Percentiles rank a stretch among this genome's conserved stretches.
phyloP scores from a whole-genome alignment of 306 rosid species.

The Acacia confusa region DNA sequence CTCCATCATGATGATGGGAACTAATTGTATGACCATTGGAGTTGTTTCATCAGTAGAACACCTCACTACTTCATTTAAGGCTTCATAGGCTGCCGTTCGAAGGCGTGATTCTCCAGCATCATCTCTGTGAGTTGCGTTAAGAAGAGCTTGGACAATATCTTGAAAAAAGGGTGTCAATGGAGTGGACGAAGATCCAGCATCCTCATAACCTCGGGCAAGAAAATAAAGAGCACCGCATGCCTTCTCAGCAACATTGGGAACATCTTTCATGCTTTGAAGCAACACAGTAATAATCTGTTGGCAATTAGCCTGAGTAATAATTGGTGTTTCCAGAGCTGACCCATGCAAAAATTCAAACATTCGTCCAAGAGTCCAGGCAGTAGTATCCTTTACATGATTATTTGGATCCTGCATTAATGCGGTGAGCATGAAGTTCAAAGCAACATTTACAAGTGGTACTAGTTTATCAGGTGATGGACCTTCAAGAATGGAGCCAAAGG shows the following conservation, averaged over 20 bases:
- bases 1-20: slow-evolving; percentile 77
- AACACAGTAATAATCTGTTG: slow-evolving; percentile 81
- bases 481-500: slow-evolving; percentile 92
- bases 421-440: slow-evolving; percentile 75
- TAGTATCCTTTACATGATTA: slow-evolving; percentile 92
- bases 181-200: slow-evolving; percentile 63
- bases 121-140: slow-evolving; percentile 77
- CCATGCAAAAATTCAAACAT: slow-evolving; percentile 94
- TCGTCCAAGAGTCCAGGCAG: slow-evolving; percentile 98
- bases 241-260: slow-evolving; percentile 95
- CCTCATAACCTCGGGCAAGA: slow-evolving; percentile 93
- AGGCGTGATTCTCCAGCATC: slow-evolving; percentile 93
- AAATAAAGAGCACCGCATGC: slow-evolving; percentile 96
- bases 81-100: slow-evolving; percentile 92
- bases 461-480: slow-evolving; percentile 94
- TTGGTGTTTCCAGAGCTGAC: slow-evolving; percentile 73
- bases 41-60: slow-evolving; percentile 89
- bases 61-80: slow-evolving; percentile 91
- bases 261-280: slow-evolving; percentile 90
- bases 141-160: slow-evolving; percentile 78
- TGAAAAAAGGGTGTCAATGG: slow-evolving; percentile 79
- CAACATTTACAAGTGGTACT: slow-evolving; percentile 75
- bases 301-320: slow-evolving; percentile 71
- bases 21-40: slow-evolving; percentile 72
- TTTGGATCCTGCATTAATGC: slow-evolving; percentile 79